phyloP scores from a whole-genome alignment of 371 early-diverging fungal genomes.

The Rhizopus arrhizus region DNA sequence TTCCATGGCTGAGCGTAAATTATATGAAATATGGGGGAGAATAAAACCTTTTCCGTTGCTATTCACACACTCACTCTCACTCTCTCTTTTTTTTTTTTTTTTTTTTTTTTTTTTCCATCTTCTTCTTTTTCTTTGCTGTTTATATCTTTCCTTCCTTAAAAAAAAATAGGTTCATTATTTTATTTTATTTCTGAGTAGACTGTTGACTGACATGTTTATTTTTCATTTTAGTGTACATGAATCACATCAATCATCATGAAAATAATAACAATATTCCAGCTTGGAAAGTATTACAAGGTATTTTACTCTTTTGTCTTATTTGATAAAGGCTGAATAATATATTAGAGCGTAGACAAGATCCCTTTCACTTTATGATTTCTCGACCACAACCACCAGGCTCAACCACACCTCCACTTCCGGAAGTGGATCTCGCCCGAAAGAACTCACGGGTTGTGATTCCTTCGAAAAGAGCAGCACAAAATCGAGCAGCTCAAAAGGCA shows the following conservation, averaged over 20 bases:
- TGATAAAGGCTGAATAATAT: not conserved
- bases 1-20: not conserved
- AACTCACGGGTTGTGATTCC: constrained; percentile 22
- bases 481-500: constrained; percentile 52
- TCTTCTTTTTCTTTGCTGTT: not conserved
- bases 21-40: not conserved
- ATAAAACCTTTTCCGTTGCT: not conserved
- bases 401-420: not conserved
- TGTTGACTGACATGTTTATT: not conserved
- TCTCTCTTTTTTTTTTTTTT: constrained; percentile 3
- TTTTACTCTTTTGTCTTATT: not conserved
- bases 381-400: not conserved
- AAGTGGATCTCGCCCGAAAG: not conserved
- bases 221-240: not conserved
- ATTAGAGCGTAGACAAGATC: constrained; percentile 1
- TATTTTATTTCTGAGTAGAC: too few relatives aligned
- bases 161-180: too few relatives aligned
- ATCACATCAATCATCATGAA: constrained; percentile 6
- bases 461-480: constrained; percentile 42
- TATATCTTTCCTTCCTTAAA: too few relatives aligned
- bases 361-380: constrained; percentile 6
- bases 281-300: constrained; percentile 3
- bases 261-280: not conserved
- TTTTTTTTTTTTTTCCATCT: not conserved
- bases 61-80: not conserved